These are phyloP conservation scores for Melampsora americana DNA, from an alignment of 1,284 basidiomycete species.

Conservation along the genomic window DNA sequence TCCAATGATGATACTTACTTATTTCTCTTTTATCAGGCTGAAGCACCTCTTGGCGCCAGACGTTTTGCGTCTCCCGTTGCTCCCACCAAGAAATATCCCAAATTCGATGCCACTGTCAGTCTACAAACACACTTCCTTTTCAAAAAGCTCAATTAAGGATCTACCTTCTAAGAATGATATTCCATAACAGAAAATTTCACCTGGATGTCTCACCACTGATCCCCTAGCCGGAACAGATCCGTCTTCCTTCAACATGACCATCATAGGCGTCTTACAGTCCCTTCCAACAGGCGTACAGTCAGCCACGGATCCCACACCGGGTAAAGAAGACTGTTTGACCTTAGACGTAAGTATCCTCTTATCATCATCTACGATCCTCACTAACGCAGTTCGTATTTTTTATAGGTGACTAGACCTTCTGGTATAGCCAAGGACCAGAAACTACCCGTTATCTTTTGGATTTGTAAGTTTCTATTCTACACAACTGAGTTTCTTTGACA, in stretches of 20 bases:
- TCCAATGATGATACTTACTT: too few relatives aligned
- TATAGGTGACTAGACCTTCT: not conserved
- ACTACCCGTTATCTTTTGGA: not conserved
- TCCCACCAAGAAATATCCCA: not conserved
- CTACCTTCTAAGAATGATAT: too few relatives aligned
- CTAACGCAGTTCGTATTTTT: not conserved
- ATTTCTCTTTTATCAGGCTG: not conserved
- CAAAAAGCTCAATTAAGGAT: not conserved
- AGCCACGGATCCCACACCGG: not conserved
- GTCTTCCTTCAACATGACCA: not conserved
- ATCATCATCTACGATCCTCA: not conserved
- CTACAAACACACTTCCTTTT: not conserved
- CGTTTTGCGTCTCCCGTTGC: not conserved
- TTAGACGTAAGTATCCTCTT: not conserved
- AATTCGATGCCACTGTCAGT: not conserved
- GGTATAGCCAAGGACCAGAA: not conserved
- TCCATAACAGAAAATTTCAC: not conserved
- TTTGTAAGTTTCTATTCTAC: not conserved
- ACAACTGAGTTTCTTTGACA: too few relatives aligned
- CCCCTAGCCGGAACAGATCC: not conserved
- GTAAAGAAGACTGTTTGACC: constrained; percentile 6
- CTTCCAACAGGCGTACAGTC: not conserved
- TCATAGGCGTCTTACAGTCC: too few relatives aligned
- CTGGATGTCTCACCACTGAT: not conserved
- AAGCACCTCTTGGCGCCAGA: not conserved